phyloP scores from a whole-genome alignment of 2,329 filamentous ascomycete genomes.

The Sporothrix humicola region DNA sequence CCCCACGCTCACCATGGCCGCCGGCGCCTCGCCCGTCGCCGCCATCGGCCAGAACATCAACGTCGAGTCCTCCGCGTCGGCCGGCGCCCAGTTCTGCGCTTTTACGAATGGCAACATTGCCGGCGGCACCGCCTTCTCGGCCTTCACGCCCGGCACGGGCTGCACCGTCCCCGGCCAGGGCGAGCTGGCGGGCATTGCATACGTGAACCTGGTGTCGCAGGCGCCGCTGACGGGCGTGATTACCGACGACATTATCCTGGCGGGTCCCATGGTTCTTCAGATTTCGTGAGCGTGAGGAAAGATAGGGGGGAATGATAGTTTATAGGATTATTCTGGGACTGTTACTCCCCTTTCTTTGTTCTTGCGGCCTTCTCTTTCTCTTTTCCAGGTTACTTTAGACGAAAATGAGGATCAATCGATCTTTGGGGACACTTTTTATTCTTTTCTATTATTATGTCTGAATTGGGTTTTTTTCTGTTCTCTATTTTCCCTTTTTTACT shows the following conservation, averaged over 20 bases:
- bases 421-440: constrained; percentile 24
- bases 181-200: constrained; percentile 66
- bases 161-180: constrained; percentile 64
- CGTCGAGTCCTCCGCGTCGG: constrained; percentile 57
- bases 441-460: constrained; percentile 25
- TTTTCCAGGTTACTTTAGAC: constrained; percentile 27
- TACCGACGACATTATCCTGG: constrained; percentile 68
- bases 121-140: constrained; percentile 65
- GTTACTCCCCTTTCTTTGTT: neutral
- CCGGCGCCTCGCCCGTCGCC: constrained; percentile 49
- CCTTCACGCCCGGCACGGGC: constrained; percentile 58
- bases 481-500: constrained; percentile 19
- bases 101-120: constrained; percentile 67
- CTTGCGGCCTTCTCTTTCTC: neutral
- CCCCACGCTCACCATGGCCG: constrained; percentile 62
- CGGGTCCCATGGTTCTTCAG: constrained; percentile 66
- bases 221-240: constrained; percentile 58
- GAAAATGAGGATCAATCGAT: constrained; percentile 29
- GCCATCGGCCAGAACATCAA: constrained; percentile 52
- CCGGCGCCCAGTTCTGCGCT: constrained; percentile 64
- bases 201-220: constrained; percentile 67
- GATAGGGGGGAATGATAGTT: neutral
- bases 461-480: constrained; percentile 17
- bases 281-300: constrained; percentile 48
- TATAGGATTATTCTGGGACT: neutral